Evolutionary conservation across 139 green algal genomes (phyloP).

Genomic region (Closterium sp.): DNA sequence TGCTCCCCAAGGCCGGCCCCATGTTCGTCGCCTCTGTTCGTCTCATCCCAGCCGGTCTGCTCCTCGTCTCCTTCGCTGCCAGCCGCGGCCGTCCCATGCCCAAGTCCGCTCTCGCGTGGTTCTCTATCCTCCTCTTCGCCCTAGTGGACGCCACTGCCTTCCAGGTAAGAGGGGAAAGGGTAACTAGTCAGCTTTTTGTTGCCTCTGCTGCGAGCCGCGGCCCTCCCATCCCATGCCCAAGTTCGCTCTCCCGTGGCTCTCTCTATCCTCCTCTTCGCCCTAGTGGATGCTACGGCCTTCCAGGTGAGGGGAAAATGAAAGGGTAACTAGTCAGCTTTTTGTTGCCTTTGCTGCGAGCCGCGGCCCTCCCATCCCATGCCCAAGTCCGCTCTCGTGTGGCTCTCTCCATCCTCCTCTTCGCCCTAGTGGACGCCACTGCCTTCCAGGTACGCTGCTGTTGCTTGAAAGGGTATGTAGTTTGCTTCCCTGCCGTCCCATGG

Average conservation of each 20-base stretch:
- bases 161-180: conserved; percentile 59
- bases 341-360: background rate
- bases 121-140: conserved; percentile 78
- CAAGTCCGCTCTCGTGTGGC: background rate
- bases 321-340: background rate
- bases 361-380: background rate
- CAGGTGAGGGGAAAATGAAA: conserved; percentile 62
- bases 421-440: conserved; percentile 80
- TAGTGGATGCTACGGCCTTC: conserved; percentile 91
- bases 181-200: background rate
- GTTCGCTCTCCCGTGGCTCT: background rate
- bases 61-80: conserved; percentile 79
- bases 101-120: conserved; percentile 69
- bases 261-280: background rate
- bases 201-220: background rate
- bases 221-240: background rate
- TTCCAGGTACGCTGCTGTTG: too few species aligned
- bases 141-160: conserved; percentile 91
- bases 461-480: background rate
- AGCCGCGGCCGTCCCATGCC: conserved; percentile 68
- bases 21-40: conserved; percentile 83
- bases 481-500: background rate
- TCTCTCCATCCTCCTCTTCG: background rate
- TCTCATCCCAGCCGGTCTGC: conserved; percentile 78
- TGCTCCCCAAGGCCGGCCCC: conserved; percentile 67